These are phyloP conservation scores for Xerophyta viscosa DNA, from an alignment of 106 monocot species.

Conservation along the genomic window DNA sequence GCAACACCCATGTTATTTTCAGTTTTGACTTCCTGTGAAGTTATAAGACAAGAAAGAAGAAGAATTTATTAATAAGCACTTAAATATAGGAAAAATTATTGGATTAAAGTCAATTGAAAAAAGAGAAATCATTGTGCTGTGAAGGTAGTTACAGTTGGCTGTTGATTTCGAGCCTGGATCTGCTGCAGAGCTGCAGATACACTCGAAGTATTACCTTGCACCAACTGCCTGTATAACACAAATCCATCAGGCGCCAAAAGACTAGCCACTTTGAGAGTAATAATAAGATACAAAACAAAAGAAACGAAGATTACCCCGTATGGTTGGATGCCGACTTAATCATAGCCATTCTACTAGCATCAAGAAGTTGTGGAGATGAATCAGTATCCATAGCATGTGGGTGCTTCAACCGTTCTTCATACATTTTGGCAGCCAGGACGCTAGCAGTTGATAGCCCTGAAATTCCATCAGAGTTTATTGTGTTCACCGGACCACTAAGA, in stretches of 20 bases:
- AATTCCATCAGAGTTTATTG: slow-evolving; percentile 65
- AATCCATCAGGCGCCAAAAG: neutral
- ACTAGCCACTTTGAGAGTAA: neutral
- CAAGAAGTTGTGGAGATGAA: slow-evolving; percentile 60
- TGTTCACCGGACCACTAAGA: slow-evolving; percentile 49
- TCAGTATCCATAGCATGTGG: slow-evolving; percentile 53
- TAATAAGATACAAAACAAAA: neutral
- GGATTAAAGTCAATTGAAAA: too few relatives aligned
- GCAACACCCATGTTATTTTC: slow-evolving; percentile 23
- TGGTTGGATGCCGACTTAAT: slow-evolving; percentile 66
- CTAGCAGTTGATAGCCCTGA: slow-evolving; percentile 65
- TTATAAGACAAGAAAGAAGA: neutral
- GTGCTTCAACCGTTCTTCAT: slow-evolving; percentile 77
- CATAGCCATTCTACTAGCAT: slow-evolving; percentile 77
- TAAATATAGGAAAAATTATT: slow-evolving; percentile 2
- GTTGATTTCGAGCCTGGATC: slow-evolving; percentile 64
- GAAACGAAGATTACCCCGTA: slow-evolving; percentile 40
- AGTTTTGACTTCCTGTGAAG: slow-evolving; percentile 76
- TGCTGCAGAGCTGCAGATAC: slow-evolving; percentile 69
- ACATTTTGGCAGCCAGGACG: slow-evolving; percentile 73
- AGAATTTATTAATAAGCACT: slow-evolving; percentile 3
- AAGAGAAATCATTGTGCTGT: slow-evolving; percentile 1
- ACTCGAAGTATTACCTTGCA: slow-evolving; percentile 49
- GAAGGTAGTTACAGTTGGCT: slow-evolving; percentile 36
- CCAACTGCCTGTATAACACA: slow-evolving; percentile 40